Conservation (phyloP, 2,329 filamentous ascomycete species). For the Sporothrix variecibatus region DNA sequence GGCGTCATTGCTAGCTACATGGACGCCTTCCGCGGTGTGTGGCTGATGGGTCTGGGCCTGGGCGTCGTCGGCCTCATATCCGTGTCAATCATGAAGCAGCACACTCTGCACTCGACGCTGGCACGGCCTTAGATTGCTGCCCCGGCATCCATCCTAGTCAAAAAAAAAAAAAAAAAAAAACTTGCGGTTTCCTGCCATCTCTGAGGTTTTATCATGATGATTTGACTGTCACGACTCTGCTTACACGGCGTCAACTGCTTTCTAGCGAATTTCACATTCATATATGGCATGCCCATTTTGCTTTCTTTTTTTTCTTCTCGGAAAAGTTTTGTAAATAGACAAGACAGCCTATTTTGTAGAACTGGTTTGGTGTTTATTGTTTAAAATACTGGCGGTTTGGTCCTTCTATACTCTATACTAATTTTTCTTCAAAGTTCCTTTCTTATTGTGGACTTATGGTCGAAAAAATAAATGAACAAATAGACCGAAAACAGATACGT, state of each 20-base stretch:
- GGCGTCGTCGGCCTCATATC: conserved; percentile 60
- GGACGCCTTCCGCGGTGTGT: conserved; percentile 74
- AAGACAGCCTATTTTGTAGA: not conserved
- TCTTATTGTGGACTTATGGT: too few species aligned
- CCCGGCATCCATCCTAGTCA: not conserved
- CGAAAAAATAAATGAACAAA: too few species aligned
- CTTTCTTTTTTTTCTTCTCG: not conserved
- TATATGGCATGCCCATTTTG: not conserved
- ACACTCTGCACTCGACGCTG: conserved; percentile 73
- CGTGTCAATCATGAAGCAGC: conserved; percentile 72
- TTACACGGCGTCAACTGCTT: not conserved
- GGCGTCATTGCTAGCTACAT: conserved; percentile 74
- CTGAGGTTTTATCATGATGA: not conserved
- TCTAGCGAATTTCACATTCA: too few species aligned
- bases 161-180: too few species aligned
- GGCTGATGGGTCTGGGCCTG: conserved; percentile 67
- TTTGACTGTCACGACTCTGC: not conserved
- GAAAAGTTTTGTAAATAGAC: not conserved
- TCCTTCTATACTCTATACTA: not conserved
- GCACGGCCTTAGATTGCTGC: conserved; percentile 39
- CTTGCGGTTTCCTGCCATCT: too few species aligned
- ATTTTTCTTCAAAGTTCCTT: not conserved
- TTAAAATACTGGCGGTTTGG: not conserved
- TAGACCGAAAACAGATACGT: too few species aligned
- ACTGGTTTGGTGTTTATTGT: not conserved